These are phyloP conservation scores for Verticillium zaregamsianum DNA, from an alignment of 2,329 filamentous ascomycete genomes.

Conservation along the genomic window DNA sequence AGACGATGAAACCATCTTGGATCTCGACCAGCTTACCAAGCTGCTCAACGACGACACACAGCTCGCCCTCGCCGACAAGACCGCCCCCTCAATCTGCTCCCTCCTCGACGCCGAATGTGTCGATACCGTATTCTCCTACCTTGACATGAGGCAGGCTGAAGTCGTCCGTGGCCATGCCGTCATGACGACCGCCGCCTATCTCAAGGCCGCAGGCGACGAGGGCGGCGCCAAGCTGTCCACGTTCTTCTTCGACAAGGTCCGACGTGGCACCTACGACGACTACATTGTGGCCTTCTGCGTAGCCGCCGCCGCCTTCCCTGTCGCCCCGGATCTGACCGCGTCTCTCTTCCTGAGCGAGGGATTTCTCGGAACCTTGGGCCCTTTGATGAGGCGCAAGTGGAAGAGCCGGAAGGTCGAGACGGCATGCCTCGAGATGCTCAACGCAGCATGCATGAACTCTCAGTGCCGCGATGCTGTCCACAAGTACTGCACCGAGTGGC, in stretches of 20 bases:
- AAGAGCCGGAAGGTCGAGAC: slow-evolving; percentile 85
- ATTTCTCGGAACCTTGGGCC: slow-evolving; percentile 73
- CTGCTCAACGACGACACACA: slow-evolving; percentile 53
- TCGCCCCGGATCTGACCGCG: slow-evolving; percentile 71
- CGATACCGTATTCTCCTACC: slow-evolving; percentile 79
- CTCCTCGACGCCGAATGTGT: slow-evolving; percentile 72
- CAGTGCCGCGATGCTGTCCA: slow-evolving; percentile 78
- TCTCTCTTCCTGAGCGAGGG: slow-evolving; percentile 83
- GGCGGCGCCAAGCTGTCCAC: slow-evolving; percentile 66
- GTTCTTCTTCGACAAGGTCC: slow-evolving; percentile 70
- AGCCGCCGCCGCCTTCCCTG: slow-evolving; percentile 82
- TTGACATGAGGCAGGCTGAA: slow-evolving; percentile 76
- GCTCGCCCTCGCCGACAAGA: slow-evolving; percentile 27
- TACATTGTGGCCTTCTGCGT: slow-evolving; percentile 90
- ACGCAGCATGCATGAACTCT: slow-evolving; percentile 83
- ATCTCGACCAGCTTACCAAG: slow-evolving; percentile 55
- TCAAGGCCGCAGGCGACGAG: slow-evolving; percentile 70
- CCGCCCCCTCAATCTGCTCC: slow-evolving; percentile 45
- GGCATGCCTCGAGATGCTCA: slow-evolving; percentile 82
- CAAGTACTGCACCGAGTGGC: slow-evolving; percentile 81
- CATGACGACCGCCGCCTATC: slow-evolving; percentile 75
- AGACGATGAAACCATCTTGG: slow-evolving; percentile 63
- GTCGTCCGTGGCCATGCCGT: slow-evolving; percentile 77
- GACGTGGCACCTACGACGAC: slow-evolving; percentile 77
- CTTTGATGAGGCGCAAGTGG: slow-evolving; percentile 73